Percentiles rank a stretch among this genome's conserved stretches.
Evolutionary conservation across 2,329 filamentous ascomycete species (phyloP).

Genomic region (Cladobotryum protrusum): DNA sequence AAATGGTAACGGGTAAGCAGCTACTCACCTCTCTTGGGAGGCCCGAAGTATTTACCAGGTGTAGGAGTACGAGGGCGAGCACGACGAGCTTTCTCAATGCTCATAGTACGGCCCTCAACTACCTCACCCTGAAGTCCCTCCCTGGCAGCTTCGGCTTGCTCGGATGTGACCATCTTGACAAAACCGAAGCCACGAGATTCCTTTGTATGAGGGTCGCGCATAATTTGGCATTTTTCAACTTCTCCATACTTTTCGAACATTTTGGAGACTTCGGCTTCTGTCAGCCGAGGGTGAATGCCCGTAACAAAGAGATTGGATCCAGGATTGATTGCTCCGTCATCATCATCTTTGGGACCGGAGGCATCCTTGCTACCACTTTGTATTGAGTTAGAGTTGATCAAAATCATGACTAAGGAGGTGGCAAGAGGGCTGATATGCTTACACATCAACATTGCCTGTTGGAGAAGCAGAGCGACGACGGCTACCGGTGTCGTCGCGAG

Average conservation of each 20-base stretch:
- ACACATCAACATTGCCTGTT: slow-evolving; percentile 38
- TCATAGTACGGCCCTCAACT: slow-evolving; percentile 90
- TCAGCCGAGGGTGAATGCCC: slow-evolving; percentile 88
- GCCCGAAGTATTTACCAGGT: slow-evolving; percentile 97
- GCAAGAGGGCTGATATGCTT: slow-evolving; percentile 9
- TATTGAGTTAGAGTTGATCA: neutral
- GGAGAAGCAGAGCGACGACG: slow-evolving; percentile 60
- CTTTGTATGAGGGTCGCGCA: slow-evolving; percentile 97
- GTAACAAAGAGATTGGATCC: slow-evolving; percentile 99
- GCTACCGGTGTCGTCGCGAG: slow-evolving; percentile 53
- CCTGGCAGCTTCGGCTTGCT: slow-evolving; percentile 94
- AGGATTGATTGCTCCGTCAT: slow-evolving; percentile 79
- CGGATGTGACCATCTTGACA: slow-evolving; percentile 95
- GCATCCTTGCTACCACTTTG: slow-evolving; percentile 47
- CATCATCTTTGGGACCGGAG: slow-evolving; percentile 50
- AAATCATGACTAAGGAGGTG: slow-evolving; percentile 9
- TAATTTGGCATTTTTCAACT: slow-evolving; percentile 99
- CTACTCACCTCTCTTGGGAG: slow-evolving; percentile 86
- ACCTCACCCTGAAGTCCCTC: slow-evolving; percentile 92
- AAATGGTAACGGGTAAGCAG: slow-evolving; percentile 8
- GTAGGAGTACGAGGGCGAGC: slow-evolving; percentile 92
- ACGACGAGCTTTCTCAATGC: slow-evolving; percentile 97
- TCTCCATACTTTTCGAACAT: slow-evolving; percentile 98
- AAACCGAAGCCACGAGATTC: slow-evolving; percentile 98
- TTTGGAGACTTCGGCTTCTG: slow-evolving; percentile 83